Evolutionary conservation across 176 grass and related monocot species (phyloP), one percentile per base, ranked within the genome.

Genomic region (Carex scoparia): DNA sequence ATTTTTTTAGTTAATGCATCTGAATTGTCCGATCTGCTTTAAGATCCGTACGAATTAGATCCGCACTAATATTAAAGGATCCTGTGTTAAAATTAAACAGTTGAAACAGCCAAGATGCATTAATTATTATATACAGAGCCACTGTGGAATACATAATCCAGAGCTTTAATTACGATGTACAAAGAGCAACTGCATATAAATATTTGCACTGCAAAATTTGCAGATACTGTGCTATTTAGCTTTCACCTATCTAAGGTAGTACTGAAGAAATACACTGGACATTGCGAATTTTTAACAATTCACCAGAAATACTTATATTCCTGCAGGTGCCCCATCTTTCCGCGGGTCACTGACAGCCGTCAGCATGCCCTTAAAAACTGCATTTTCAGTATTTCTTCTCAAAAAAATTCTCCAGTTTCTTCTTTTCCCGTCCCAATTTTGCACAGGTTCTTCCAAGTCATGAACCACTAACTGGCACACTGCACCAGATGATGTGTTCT

Each of bases 321-420:
- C 86, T 0, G 93, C 91, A 10, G 95, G 95, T 14, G 65, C 75
- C 49, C 95, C 95, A 56, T 86, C 95, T 82, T 98, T 98, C 80
- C 95, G 87, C 3, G 89, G 92, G 79, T 98, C 95, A 65, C 95
- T 98, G 63, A 98, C 91, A 28, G 95, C 95, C 15, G 88, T 98
- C 54, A 98, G 89, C 85, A 84, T 86, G 27, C 95, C 95, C 7
- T 66, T 87, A 79, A 90, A 84, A 51, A 94, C 88, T 3, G 12
- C 44, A 56, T 51, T 72, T 32, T 64, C 56, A 31, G 12, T 46
- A 3, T 10, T 65, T 54, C 63, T 37, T 9, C 2, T 37, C 35
- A 49, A 7, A 12, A 53, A 59, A 12, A 38, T 81, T 64, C 54
- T 33, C n/a, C 49, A 16, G 51, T 55, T 87, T 7, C 55, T 80